Base-by-base conservation (phyloP, 805 yeast species). In the Metschnikowia gelsemii region DNA sequence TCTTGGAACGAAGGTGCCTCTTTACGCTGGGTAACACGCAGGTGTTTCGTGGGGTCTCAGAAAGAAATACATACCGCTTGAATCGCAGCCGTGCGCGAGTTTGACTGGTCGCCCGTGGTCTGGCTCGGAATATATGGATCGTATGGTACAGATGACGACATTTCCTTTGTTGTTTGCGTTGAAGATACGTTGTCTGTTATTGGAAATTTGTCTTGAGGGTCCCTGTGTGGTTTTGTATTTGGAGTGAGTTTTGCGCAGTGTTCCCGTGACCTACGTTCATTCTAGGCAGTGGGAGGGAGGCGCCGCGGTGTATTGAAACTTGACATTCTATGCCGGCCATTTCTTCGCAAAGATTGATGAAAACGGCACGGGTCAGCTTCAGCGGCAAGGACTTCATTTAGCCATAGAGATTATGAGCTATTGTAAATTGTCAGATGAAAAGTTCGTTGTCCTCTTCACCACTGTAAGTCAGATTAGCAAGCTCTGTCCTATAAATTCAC, bases 101-200 rank as follows among this genome's bases (percentile, higher is more conserved):
- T 70, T 36, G 72, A 63, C 56, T 73, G 79, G 43, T 72, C 76
- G 32, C 76, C 80, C 27, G 73, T 65, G 32, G 70, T 59, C 56
- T 78, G 76, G 46, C 82, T 76, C 38, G 91, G 91, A 49, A 83
- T 80, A 57, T 83, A 87, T 57, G 95, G 95, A 62, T 87, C 95
- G 61, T 87, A 86, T 42, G 95, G 95, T 36, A 79, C 84, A 28
- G 87, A 77, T 17, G 89, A 82, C 14, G 89, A 79, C 91, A 84
- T 84, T 35, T 26, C 26, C 16, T 27, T 20, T 21, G 14, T 36
- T 26, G 23, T 34, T 32, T n/a, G 29, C n/a, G 27, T 22, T 8
- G 37, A 29, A 13, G 26, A 20, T 29, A 28, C 19, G 34, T 13
- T 22, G 32, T 17, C 13, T 20, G 14, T 21, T 8, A 19, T n/a